Percentiles rank a stretch among this genome's conserved stretches.
phyloP scores from a whole-genome alignment of 1,284 basidiomycete species.

The Sanghuangporus sanghuang region DNA sequence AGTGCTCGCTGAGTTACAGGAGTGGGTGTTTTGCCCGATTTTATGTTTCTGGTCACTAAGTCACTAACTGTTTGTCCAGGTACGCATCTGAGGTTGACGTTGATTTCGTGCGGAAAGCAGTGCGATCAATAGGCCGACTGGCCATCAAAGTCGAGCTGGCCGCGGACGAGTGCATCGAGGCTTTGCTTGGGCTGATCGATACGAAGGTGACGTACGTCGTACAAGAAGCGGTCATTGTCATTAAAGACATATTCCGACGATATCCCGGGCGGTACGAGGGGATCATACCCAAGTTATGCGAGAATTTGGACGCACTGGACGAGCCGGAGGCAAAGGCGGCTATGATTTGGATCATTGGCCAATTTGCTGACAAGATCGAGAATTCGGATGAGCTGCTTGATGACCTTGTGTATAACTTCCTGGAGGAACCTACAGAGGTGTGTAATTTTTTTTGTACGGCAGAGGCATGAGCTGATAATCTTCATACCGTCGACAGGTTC shows the following conservation, averaged over 20 bases:
- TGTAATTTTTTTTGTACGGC: conserved; percentile 21
- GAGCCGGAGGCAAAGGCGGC: conserved; percentile 96
- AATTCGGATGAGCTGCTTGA: conserved; percentile 95
- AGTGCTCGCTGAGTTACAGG: conserved; percentile 90
- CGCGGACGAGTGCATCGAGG: conserved; percentile 86
- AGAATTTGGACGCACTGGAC: conserved; percentile 88
- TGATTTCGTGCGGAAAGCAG: conserved; percentile 97
- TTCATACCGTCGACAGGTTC: conserved; percentile 56
- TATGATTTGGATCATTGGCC: conserved; percentile 98
- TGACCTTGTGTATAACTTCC: conserved; percentile 86
- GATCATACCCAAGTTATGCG: conserved; percentile 89
- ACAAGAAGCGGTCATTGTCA: conserved; percentile 96
- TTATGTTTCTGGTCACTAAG: conserved; percentile 6
- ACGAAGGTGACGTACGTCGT: conserved; percentile 96
- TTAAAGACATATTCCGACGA: conserved; percentile 96
- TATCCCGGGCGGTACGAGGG: conserved; percentile 97
- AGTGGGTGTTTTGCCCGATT: conserved; percentile 47
- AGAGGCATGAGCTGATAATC: not conserved
- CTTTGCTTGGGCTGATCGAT: conserved; percentile 83
- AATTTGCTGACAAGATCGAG: conserved; percentile 95
- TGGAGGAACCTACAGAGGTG: conserved; percentile 92
- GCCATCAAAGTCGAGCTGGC: conserved; percentile 95
- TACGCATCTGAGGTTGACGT: conserved; percentile 98
- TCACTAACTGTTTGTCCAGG: conserved; percentile 36
- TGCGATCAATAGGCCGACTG: conserved; percentile 91